A percentile compares a stretch with the other conserved stretches of the same genome.
phyloP scores from a whole-genome alignment of 345 rosid genomes.

The Iberis pinnata region DNA sequence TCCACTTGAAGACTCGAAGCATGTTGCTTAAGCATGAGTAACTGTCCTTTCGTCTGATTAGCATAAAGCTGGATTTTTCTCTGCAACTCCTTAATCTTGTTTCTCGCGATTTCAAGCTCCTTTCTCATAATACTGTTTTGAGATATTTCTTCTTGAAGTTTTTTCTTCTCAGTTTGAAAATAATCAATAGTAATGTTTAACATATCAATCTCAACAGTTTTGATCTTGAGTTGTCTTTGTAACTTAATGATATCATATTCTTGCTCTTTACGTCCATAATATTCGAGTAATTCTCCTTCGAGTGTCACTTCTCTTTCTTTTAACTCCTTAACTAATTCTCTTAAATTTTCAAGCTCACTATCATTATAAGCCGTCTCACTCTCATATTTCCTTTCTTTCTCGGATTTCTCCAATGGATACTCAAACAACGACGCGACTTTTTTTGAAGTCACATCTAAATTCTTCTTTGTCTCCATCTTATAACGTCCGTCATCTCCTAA shows the following conservation, averaged over 20 bases:
- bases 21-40: conserved; percentile 83
- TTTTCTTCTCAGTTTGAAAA: conserved; percentile 75
- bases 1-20: conserved; percentile 72
- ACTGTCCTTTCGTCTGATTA: conserved; percentile 87
- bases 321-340: conserved; percentile 60
- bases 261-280: conserved; percentile 88
- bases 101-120: conserved; percentile 74
- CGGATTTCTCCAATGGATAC: conserved; percentile 46
- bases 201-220: conserved; percentile 90
- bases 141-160: conserved; percentile 71
- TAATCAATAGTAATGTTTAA: conserved; percentile 78
- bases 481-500: too few species aligned
- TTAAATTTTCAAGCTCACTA: conserved; percentile 66
- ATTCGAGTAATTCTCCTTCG: conserved; percentile 87
- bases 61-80: conserved; percentile 91
- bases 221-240: conserved; percentile 87
- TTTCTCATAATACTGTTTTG: conserved; percentile 44
- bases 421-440: too few species aligned
- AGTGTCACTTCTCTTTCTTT: conserved; percentile 94
- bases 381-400: conserved; percentile 50
- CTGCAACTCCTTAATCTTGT: conserved; percentile 80
- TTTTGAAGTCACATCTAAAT: too few species aligned
- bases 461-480: too few species aligned
- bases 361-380: conserved; percentile 67
- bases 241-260: conserved; percentile 64